Conservation (phyloP, 768 basidiomycete genomes). For the Lentinula sp. region DNA sequence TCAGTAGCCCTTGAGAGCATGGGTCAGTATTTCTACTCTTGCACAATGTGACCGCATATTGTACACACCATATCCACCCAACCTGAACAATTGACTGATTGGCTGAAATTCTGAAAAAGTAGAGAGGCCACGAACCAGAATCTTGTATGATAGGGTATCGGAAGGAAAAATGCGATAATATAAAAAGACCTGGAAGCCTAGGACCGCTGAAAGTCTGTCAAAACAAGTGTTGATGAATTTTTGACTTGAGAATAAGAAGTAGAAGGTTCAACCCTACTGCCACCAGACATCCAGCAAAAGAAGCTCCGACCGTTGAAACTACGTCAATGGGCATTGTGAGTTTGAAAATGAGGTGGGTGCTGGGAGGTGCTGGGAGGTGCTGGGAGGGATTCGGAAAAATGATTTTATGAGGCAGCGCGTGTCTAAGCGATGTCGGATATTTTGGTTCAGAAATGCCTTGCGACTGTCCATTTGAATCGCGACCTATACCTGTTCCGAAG, state of each 20-base stretch:
- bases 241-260: not conserved
- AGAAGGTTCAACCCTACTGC: not conserved
- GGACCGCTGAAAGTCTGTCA: constrained; percentile 9
- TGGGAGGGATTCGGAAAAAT: too few relatives aligned
- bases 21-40: too few relatives aligned
- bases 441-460: too few relatives aligned
- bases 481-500: too few relatives aligned
- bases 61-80: not conserved
- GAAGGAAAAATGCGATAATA: constrained; percentile 10
- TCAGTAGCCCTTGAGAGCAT: constrained; percentile 3
- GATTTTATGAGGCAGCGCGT: too few relatives aligned
- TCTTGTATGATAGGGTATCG: constrained; percentile 6
- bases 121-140: constrained; percentile 1
- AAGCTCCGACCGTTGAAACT: constrained; percentile 1
- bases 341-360: not conserved
- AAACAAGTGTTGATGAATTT: not conserved
- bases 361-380: not conserved
- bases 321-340: not conserved
- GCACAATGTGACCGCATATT: not conserved
- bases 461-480: too few relatives aligned
- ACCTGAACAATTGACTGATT: not conserved
- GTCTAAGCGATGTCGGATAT: too few relatives aligned
- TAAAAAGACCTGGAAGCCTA: constrained; percentile 11
- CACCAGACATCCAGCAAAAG: constrained; percentile 7
- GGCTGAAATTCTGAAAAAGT: not conserved